These are phyloP conservation scores for Rauvolfia tetraphylla DNA, from an alignment of 257 asterid species.

Conservation along the genomic window DNA sequence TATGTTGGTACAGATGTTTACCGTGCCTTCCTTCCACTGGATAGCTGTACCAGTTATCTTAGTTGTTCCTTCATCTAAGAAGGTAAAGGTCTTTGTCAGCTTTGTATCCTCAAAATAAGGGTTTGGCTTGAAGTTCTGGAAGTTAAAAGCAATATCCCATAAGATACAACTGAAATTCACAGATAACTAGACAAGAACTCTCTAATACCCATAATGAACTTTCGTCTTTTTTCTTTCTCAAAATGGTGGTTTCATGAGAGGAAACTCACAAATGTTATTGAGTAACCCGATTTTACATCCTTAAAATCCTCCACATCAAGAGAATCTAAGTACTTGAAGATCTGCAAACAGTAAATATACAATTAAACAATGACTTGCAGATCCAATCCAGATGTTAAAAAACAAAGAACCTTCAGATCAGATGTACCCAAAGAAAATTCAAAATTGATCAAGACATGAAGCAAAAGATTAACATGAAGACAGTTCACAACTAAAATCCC, in stretches of 20 bases:
- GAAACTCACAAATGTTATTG: slow-evolving; percentile 51
- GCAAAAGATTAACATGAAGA: slow-evolving; percentile 4
- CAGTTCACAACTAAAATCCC: slow-evolving; percentile 9
- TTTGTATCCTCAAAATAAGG: slow-evolving; percentile 46
- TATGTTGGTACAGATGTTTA: slow-evolving; percentile 11
- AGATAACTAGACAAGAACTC: not conserved
- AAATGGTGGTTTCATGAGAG: not conserved
- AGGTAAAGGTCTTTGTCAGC: slow-evolving; percentile 42
- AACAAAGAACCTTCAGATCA: not conserved
- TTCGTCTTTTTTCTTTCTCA: not conserved
- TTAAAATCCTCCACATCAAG: slow-evolving; percentile 55
- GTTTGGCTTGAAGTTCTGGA: slow-evolving; percentile 57
- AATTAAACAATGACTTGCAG: not conserved
- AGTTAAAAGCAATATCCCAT: slow-evolving; percentile 10
- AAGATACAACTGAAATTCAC: not conserved
- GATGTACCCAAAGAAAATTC: not conserved
- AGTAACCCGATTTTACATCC: slow-evolving; percentile 46
- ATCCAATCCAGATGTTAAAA: not conserved
- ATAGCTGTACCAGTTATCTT: slow-evolving; percentile 45
- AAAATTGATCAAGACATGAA: not conserved
- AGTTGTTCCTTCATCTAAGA: slow-evolving; percentile 47
- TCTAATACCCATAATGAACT: not conserved
- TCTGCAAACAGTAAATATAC: slow-evolving; percentile 23
- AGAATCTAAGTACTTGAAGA: slow-evolving; percentile 47
- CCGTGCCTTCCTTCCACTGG: slow-evolving; percentile 66